These are phyloP conservation scores for Aureobasidium sp. DNA, from an alignment of 2,329 filamentous ascomycete genomes.

Conservation along the genomic window DNA sequence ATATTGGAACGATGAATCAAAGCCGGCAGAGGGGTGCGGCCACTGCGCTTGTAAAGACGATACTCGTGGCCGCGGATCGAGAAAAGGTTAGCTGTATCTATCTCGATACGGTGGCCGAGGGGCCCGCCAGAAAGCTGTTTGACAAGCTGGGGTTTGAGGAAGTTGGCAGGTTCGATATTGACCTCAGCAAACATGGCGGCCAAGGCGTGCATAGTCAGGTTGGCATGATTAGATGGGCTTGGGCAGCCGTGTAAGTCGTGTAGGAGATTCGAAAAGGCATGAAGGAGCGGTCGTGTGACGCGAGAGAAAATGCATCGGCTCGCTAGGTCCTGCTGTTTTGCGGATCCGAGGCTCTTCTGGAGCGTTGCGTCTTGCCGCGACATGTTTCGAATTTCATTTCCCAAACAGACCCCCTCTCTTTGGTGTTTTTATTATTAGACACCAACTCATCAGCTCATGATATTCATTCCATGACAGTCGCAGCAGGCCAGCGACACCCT, in stretches of 20 bases:
- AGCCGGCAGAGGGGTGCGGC: conserved; percentile 3
- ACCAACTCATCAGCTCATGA: background rate
- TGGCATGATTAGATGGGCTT: conserved; percentile 4
- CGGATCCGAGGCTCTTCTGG: conserved; percentile 1
- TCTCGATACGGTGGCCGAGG: conserved; percentile 2
- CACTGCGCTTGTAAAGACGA: background rate
- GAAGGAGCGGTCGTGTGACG: conserved; percentile 4
- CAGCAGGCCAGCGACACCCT: conserved; percentile 9
- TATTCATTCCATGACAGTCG: background rate
- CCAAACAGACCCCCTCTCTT: conserved; percentile 2
- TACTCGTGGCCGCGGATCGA: background rate
- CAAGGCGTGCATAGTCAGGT: background rate
- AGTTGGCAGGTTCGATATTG: conserved; percentile 7
- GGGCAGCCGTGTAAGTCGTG: background rate
- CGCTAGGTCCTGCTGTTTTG: background rate
- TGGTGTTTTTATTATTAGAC: conserved; percentile 13
- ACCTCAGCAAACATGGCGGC: conserved; percentile 6
- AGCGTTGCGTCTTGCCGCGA: background rate
- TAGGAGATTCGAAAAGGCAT: background rate
- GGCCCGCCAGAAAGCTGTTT: background rate
- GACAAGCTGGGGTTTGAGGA: conserved; percentile 10
- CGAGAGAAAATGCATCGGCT: background rate
- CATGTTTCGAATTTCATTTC: conserved; percentile 9
- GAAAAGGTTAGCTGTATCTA: background rate
- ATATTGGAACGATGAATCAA: background rate